Base-by-base conservation (phyloP, 1,284 basidiomycete genomes). In the Irpex sp. region DNA sequence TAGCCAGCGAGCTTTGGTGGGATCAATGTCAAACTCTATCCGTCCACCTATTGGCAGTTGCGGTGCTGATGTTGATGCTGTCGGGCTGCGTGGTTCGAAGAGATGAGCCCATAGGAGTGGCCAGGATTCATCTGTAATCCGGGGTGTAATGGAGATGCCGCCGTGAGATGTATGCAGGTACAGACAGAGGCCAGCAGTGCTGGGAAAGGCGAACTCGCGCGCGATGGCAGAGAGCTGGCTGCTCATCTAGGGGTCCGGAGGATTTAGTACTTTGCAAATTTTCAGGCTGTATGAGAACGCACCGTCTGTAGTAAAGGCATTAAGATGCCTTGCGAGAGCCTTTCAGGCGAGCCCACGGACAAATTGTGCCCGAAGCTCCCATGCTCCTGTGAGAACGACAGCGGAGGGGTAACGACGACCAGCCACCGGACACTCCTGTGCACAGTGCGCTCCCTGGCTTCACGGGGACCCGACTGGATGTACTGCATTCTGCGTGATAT, bases 41-140 rank as follows among this genome's bases (percentile, higher is more conserved):
- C 82, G 84, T 13, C 89, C 91, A 61, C 81, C 78, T 65, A 93
- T 85, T 1, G 89, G 86, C 8, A 84, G 68, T 61, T 78, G 79
- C 56, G 75, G 72, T 58, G 76, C 57, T 33, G n/a, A 15, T 15
- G 53, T 15, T 55, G 53, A 31, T 26, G 73, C 64, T 47, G 31
- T 33, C 1, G 78, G 70, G 21, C 75, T 69, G 8, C 79, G 74
- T 9, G 80, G 72, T 19, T 89, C 87, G 50, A 88, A 82, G 35
- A 86, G 75, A 72, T 87, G 83, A 36, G 76, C 77, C 87, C 90
- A 93, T 4, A 93, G 79, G 50, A 86, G 75, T 61, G 81, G 82
- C 90, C 90, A 93, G 17, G 83, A 82, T 61, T 92, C 91, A 64
- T 93, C 90, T 2, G 89, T 87, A 61, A 93, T 83, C 35, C 91